Evolutionary conservation across 1,284 basidiomycete genomes (phyloP), one percentile per base, ranked within the genome.

Genomic region (Rhizopogon hawkerae): DNA sequence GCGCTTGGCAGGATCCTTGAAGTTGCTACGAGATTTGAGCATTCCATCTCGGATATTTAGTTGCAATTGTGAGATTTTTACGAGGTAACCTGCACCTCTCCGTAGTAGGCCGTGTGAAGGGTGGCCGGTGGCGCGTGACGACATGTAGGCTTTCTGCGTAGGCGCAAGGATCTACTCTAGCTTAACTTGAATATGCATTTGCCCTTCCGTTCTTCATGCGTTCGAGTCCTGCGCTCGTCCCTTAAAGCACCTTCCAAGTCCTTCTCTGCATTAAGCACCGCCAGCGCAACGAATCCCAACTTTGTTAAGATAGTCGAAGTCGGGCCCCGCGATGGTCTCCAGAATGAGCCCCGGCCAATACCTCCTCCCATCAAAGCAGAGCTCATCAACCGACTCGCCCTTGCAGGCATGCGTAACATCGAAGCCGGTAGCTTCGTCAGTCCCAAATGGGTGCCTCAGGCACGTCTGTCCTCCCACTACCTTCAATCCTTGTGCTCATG

Each of bases 391-490:
- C 70, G 83, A 10, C 79, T 97, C 3, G 79, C 78, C 4, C 62
- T 69, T 7, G 82, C 88, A 2, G 94, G 94, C 0, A 66, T 85
- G 54, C 73, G 71, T 48, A 79, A 74, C 48, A 85, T 98, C 55
- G 94, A 98, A 69, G 81, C 84, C 0, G 94, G 94, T 4, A 89
- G 89, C 60, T 96, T 96, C 61, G 93, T 97, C 49, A 89, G 89
- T 63, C 85, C 87, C 0, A 92, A 92, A 65, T 93, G 92, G 87
- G 89, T 96, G 13, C 92, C 92, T 0, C 89, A 93, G 77, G 90
- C 85, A 54, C 52, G 80, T 70, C 31, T n/a, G 5, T 38, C 38
- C 36, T 6, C 11, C 11, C 6, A 33, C 24, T 1, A n/a, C 10
- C 6, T 18, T n/a, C 13, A 5, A 18, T 14, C n/a, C 14, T 31